Evolutionary conservation across 2,329 filamentous ascomycete genomes (phyloP).

Genomic region (Trichoderma asperellum): DNA sequence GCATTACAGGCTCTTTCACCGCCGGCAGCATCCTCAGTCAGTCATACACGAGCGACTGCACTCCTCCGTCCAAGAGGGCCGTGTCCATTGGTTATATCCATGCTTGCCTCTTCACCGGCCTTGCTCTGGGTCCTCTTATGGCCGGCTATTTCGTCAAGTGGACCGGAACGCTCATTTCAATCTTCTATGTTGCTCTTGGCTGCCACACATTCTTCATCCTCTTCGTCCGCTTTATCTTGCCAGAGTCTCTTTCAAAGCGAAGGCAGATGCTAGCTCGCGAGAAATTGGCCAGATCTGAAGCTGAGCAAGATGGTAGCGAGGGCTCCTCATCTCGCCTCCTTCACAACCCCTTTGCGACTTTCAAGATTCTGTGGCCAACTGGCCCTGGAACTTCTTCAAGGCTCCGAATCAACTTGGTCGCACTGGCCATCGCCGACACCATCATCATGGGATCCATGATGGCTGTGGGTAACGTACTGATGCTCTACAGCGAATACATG

Average conservation of each 20-base stretch:
- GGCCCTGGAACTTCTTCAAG: slow-evolving; percentile 61
- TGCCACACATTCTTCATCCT: slow-evolving; percentile 76
- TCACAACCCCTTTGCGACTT: slow-evolving; percentile 73
- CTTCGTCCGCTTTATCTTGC: slow-evolving; percentile 71
- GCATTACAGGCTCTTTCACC: slow-evolving; percentile 86
- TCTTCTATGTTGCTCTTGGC: slow-evolving; percentile 80
- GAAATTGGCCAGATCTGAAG: slow-evolving; percentile 59
- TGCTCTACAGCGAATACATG: slow-evolving; percentile 79
- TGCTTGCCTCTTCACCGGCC: slow-evolving; percentile 84
- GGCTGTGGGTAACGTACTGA: slow-evolving; percentile 77
- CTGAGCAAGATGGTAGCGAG: slow-evolving; percentile 39
- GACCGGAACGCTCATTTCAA: slow-evolving; percentile 74
- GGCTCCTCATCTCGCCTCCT: slow-evolving; percentile 45
- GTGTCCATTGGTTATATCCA: slow-evolving; percentile 90
- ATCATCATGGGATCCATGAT: slow-evolving; percentile 81
- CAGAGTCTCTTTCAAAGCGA: slow-evolving; percentile 80
- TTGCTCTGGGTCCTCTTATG: slow-evolving; percentile 82
- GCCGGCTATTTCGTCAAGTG: slow-evolving; percentile 78
- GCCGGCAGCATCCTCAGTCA: slow-evolving; percentile 75
- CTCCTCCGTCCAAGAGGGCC: slow-evolving; percentile 74
- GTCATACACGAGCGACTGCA: slow-evolving; percentile 90
- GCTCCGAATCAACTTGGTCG: slow-evolving; percentile 78
- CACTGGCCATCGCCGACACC: slow-evolving; percentile 80
- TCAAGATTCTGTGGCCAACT: slow-evolving; percentile 76
- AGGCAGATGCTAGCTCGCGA: slow-evolving; percentile 72